These are phyloP conservation scores for Gaillardinia entomophila DNA, from an alignment of 805 yeast species.

Conservation along the genomic window DNA sequence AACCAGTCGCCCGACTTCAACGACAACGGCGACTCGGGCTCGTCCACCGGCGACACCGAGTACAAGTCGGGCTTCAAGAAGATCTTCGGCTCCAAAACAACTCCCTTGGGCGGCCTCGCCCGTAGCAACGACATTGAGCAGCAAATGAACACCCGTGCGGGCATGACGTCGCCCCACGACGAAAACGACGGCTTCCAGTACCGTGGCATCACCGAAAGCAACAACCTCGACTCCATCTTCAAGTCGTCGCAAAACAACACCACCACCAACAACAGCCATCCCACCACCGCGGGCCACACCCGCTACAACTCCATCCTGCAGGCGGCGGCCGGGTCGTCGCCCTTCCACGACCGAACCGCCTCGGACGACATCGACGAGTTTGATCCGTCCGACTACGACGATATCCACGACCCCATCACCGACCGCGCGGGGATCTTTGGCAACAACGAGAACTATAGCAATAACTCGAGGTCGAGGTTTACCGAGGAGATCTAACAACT, in stretches of 20 bases:
- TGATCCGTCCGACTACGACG: slow-evolving; percentile 6
- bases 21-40: slow-evolving; percentile 24
- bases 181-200: slow-evolving; percentile 31
- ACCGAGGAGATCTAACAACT: slow-evolving; percentile 9
- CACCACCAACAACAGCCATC: slow-evolving; percentile 4
- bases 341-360: neutral
- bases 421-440: slow-evolving; percentile 6
- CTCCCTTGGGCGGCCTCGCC: slow-evolving; percentile 4
- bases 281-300: neutral
- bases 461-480: slow-evolving; percentile 13
- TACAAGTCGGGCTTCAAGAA: slow-evolving; percentile 21
- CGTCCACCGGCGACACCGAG: slow-evolving; percentile 11
- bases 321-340: too few species aligned
- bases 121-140: slow-evolving; percentile 22
- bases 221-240: slow-evolving; percentile 38
- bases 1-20: slow-evolving; percentile 42
- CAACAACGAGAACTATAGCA: slow-evolving; percentile 8
- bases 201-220: slow-evolving; percentile 39
- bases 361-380: slow-evolving; percentile 1
- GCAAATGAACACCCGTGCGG: slow-evolving; percentile 11
- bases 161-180: slow-evolving; percentile 5
- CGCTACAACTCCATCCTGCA: neutral
- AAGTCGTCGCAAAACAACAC: slow-evolving; percentile 5
- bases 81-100: slow-evolving; percentile 22
- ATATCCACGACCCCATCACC: slow-evolving; percentile 5